Evolutionary conservation across 768 basidiomycete genomes (phyloP), one percentile per base, ranked within the genome.

Genomic region (Chalciporus sphaerocephalus): DNA sequence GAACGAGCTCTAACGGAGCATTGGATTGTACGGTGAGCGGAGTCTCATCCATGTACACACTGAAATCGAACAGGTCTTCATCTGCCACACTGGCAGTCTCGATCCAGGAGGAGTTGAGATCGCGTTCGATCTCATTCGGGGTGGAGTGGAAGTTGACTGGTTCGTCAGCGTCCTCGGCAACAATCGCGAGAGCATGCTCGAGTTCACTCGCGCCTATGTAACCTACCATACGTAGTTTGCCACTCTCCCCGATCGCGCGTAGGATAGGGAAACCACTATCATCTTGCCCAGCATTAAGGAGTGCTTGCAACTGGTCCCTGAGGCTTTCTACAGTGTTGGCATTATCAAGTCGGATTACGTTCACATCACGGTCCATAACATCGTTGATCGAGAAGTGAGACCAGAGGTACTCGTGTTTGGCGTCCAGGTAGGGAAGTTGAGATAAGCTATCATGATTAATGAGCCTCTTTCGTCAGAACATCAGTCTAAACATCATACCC

Each of bases 141-240:
- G 69, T 65, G 0, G 76, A 58, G 46, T 80, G 75, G 68, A 97
- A 91, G 46, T 73, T 75, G 42, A 94, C 74, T 35, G 70, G 69
- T 21, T 79, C 79, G 17, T 88, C 79, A 4, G 81, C 77, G 27
- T 83, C 76, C 53, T 88, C 84, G 9, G 84, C 80, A n/a, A 92
- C 81, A 32, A 89, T 75, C 46, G 76, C 87, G 91, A 99, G 69
- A 5, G 91, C 93, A 65, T 98, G 92, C 58, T 96, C 92, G 12
- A 99, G 78, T 66, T 99, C 96, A 56, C 85, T 94, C 22, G 83
- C 79, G 0, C 92, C 92, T 48, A 98, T 86, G 62, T 94, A 94
- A 6, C 93, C 96, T 28, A 90, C 75, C 74, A 96, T 76, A 30
- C 89, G 76, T 56, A 75, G 53, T 16, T 77, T 77, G 13, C 69